Percentiles rank a stretch among this genome's conserved stretches.
phyloP scores from a whole-genome alignment of 169 alveolate species.

The Plasmodium reichenowi region DNA sequence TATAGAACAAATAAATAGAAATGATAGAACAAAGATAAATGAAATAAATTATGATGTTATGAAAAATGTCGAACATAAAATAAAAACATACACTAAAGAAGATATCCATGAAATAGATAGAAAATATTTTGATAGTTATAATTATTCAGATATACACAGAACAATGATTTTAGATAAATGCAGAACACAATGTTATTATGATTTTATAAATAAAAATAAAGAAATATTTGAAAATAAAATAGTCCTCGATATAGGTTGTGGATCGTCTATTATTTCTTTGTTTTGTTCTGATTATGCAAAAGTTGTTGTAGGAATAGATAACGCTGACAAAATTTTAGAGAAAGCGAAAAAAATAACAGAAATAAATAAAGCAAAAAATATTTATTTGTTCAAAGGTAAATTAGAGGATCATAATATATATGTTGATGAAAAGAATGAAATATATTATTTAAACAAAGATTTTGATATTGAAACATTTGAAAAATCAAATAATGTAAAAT shows the following conservation, averaged over 20 bases:
- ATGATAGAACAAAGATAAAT: neutral
- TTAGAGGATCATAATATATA: constrained; percentile 89
- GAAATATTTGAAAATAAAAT: constrained; percentile 90
- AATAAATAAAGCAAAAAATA: constrained; percentile 94
- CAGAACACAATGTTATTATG: constrained; percentile 92
- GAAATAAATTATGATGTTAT: neutral
- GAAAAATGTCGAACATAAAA: neutral
- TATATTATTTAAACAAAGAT: constrained; percentile 87
- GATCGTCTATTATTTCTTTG: constrained; percentile 96
- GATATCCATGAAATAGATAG: constrained; percentile 54
- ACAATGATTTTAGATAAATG: constrained; percentile 94
- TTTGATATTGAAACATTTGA: constrained; percentile 80
- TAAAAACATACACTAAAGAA: neutral
- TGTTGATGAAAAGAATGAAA: constrained; percentile 76
- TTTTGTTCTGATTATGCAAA: constrained; percentile 92
- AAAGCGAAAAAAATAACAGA: constrained; percentile 92
- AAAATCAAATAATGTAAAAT: constrained; percentile 94
- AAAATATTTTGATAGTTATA: constrained; percentile 92
- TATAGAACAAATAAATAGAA: neutral
- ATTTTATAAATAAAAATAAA: constrained; percentile 87
- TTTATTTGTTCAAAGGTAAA: constrained; percentile 90
- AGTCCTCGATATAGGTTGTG: constrained; percentile 98
- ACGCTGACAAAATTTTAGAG: constrained; percentile 92
- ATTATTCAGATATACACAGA: constrained; percentile 91
- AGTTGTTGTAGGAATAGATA: constrained; percentile 92